Evolutionary conservation across 306 rosid species (phyloP).

Genomic region (Canavalia gladiata): DNA sequence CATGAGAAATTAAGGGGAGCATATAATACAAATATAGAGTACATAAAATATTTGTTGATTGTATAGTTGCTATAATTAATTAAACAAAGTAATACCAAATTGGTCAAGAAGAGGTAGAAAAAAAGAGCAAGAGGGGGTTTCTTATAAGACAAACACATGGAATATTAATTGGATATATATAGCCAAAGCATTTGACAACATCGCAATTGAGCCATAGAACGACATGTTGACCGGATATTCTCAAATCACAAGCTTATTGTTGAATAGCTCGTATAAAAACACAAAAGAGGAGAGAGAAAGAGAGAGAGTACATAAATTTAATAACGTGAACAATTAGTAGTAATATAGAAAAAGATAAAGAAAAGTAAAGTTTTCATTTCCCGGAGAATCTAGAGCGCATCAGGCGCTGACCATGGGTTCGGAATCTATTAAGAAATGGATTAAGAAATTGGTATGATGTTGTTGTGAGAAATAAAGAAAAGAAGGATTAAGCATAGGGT

Average conservation of each 20-base stretch:
- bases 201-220: constrained; percentile 69
- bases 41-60: constrained; percentile 11
- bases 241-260: constrained; percentile 56
- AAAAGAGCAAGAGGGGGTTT: constrained; percentile 32
- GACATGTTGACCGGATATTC: constrained; percentile 93
- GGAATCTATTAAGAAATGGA: constrained; percentile 65
- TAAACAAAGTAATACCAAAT: constrained; percentile 32
- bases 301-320: not conserved
- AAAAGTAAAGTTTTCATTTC: constrained; percentile 58
- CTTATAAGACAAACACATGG: constrained; percentile 81
- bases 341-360: constrained; percentile 30
- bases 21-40: not conserved
- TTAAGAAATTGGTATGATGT: constrained; percentile 53
- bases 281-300: constrained; percentile 25
- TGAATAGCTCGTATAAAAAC: constrained; percentile 54
- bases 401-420: constrained; percentile 98
- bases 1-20: constrained; percentile 33
- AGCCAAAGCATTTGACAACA: constrained; percentile 75
- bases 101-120: constrained; percentile 8
- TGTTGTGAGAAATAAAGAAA: constrained; percentile 53
- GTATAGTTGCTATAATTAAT: not conserved
- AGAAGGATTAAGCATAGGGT: constrained; percentile 50
- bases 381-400: constrained; percentile 99
- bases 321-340: constrained; percentile 23
- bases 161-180: constrained; percentile 67